Evolutionary conservation across 2,329 filamentous ascomycete genomes (phyloP), one percentile per base, ranked within the genome.

Genomic region (Penicillium sp.): DNA sequence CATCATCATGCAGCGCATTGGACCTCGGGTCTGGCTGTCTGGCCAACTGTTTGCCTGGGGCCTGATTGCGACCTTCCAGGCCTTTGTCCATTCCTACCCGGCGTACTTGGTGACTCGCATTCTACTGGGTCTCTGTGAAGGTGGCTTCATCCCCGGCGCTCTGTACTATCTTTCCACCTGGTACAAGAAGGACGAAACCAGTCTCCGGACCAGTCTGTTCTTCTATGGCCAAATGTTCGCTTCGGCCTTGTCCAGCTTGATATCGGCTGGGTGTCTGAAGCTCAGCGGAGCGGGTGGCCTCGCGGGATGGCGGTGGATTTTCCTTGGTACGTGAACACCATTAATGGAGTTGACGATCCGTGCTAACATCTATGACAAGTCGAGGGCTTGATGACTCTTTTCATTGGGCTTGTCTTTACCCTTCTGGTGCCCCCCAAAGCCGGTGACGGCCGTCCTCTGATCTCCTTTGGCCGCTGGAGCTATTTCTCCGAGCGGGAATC

Each of bases 251-350:
- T 58, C 58, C 0, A 62, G 59, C 35, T 45, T 69, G 9, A 66
- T 69, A 23, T 64, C 62, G 0, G 65, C 62, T 9, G 66, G 66
- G 1, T 51, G 68, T 23, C 63, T 80, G 16, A 71, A 74, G 39
- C 70, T 80, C 63, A 58, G 67, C 5, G 75, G 74, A 1, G 65
- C 71, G 1, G 66, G 61, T 1, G 72, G 70, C 5, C 62, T 72
- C 38, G 53, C 71, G 0, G 76, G 77, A n/a, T 80, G 76, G 76
- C 73, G 75, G 48, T 80, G 77, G 76, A 63, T 79, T 2, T 79
- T 79, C 48, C 56, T 63, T 8, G 58, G 59, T 62, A 48, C 31
- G 48, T 48, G n/a, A n/a, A 19, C 11, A 17, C n/a, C n/a, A n/a
- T n/a, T n/a, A n/a, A n/a, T 4, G 5, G 9, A 14, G 9, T 15